Percentiles rank a stretch among this genome's conserved stretches.
phyloP scores from a whole-genome alignment of 1,284 basidiomycete genomes.

The Ustilago loliicola region DNA sequence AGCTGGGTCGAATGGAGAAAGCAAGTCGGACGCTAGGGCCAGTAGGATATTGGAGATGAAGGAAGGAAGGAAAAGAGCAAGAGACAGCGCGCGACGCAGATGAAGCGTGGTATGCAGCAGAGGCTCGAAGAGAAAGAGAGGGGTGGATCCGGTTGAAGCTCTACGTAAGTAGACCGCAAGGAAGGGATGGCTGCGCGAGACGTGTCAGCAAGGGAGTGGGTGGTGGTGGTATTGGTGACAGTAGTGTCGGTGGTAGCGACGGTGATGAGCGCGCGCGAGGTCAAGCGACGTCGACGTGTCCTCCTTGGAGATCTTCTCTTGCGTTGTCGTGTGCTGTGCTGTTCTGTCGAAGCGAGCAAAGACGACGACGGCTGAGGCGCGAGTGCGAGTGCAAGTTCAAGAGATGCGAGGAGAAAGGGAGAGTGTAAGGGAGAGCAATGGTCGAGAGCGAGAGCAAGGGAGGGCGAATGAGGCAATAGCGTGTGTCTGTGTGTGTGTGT shows the following conservation, averaged over 20 bases:
- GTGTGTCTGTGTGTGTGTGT: slow-evolving; percentile 15
- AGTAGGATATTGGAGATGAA: slow-evolving; percentile 1
- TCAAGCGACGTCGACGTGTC: slow-evolving; percentile 1
- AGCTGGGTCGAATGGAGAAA: background rate
- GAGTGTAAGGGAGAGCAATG: slow-evolving; percentile 1
- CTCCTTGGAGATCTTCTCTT: background rate
- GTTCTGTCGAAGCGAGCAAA: background rate
- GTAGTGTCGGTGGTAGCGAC: background rate
- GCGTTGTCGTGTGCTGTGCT: background rate
- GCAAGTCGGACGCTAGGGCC: slow-evolving; percentile 10
- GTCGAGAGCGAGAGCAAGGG: background rate
- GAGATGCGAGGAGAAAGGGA: slow-evolving; percentile 8
- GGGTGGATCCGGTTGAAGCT: background rate
- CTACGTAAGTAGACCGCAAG: background rate
- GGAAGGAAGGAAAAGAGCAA: slow-evolving; percentile 1
- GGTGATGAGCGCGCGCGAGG: slow-evolving; percentile 7
- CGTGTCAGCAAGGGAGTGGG: background rate
- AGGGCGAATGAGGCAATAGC: background rate
- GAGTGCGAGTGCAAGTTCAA: slow-evolving; percentile 6
- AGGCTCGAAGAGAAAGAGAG: background rate
- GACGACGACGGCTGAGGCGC: background rate
- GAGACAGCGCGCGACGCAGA: slow-evolving; percentile 3
- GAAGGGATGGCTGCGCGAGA: background rate
- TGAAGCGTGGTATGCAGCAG: background rate
- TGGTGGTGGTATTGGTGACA: background rate